A percentile compares a stretch with the other conserved stretches of the same genome.
phyloP scores from a whole-genome alignment of 2,329 filamentous ascomycete species.

The Alternaria sp. region DNA sequence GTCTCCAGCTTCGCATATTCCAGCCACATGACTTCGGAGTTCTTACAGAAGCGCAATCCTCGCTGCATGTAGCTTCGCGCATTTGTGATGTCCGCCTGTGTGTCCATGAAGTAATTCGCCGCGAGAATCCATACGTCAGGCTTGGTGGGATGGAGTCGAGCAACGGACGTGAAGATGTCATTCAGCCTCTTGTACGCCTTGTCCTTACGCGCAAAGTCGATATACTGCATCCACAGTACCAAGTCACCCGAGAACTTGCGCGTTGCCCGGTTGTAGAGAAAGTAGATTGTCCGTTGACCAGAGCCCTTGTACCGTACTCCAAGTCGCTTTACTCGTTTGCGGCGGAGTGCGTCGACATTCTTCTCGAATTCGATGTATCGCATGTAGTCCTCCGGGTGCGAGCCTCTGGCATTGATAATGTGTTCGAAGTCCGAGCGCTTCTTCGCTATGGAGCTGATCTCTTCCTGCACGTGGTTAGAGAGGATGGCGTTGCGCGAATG shows the following conservation, averaged over 20 bases:
- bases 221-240: slow-evolving; percentile 87
- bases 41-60: slow-evolving; percentile 87
- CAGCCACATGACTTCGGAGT: slow-evolving; percentile 77
- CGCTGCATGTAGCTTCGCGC: slow-evolving; percentile 88
- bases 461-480: slow-evolving; percentile 65
- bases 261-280: slow-evolving; percentile 86
- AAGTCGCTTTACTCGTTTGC: slow-evolving; percentile 82
- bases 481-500: slow-evolving; percentile 1
- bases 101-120: slow-evolving; percentile 79
- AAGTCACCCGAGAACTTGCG: slow-evolving; percentile 83
- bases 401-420: slow-evolving; percentile 80
- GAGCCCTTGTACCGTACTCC: slow-evolving; percentile 75
- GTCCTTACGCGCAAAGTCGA: slow-evolving; percentile 78
- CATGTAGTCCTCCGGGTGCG: slow-evolving; percentile 77
- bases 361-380: slow-evolving; percentile 79
- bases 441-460: slow-evolving; percentile 86
- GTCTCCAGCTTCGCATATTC: slow-evolving; percentile 93
- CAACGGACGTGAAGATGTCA: slow-evolving; percentile 69
- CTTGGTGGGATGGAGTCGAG: slow-evolving; percentile 86
- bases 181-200: slow-evolving; percentile 67
- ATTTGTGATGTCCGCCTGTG: slow-evolving; percentile 84
- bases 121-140: slow-evolving; percentile 84
- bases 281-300: slow-evolving; percentile 84
- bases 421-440: slow-evolving; percentile 96
- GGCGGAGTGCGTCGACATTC: slow-evolving; percentile 74